Evolutionary conservation across 139 green algal species (phyloP), one percentile per base, ranked within the genome.

Genomic region (Chlorella sp.): DNA sequence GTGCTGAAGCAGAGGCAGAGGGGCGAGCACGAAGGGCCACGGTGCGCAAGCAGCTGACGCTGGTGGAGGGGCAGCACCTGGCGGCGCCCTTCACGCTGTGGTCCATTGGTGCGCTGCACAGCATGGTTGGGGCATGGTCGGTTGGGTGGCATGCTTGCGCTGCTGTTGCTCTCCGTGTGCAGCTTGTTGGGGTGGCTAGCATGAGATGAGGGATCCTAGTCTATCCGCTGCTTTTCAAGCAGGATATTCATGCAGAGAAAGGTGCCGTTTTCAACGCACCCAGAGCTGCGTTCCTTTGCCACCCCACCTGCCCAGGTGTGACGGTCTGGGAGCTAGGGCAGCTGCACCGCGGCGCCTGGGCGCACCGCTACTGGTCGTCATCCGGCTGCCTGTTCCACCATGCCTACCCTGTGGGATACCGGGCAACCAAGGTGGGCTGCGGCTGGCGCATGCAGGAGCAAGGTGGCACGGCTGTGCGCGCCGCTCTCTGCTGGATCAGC

Each of bases 311-410:
- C 17, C 55, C 85, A 88, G 85, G 78, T 26, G 74, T 88, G 47
- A 90, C 86, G 25, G 87, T 92, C 20, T 86, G 76, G 84, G 79
- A 89, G 26, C 81, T 92, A 16, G 90, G 89, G 12, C 13, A 32
- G 7, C 70, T 92, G 51, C 65, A 91, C n/a, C 86, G 90, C 1
- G 87, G 85, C 12, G 32, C 71, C 21, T 94, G 87, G 74, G 79
- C 81, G 28, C 78, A 88, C 51, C 47, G 67, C n/a, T 93, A 91
- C 78, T 94, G 91, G 91, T 91, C 83, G 25, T 88, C 74, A 2
- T 57, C 47, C 15, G 87, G 91, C 62, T 93, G 89, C 84, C 71
- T 90, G 18, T 92, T 86, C 72, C 91, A 93, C 64, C 91, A 94
- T 44, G 82, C 91, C 23, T 94, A 93, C 69, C 87, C 90, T 3